phyloP scores from a whole-genome alignment of 306 rosid genomes.

The Citrullus colocynthis region DNA sequence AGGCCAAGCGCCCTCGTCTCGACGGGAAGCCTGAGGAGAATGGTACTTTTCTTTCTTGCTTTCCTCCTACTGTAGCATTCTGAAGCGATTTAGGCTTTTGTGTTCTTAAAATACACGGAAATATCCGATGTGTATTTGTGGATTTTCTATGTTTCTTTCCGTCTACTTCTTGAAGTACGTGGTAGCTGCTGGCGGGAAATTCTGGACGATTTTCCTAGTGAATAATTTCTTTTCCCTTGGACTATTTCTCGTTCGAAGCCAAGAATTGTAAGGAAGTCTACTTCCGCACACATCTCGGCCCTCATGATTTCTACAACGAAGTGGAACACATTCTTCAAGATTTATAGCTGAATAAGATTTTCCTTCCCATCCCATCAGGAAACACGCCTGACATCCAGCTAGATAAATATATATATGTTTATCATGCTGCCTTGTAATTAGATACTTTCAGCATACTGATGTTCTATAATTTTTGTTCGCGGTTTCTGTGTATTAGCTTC shows the following conservation, averaged over 20 bases:
- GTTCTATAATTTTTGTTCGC: background rate
- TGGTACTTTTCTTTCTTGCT: constrained; percentile 25
- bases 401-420: background rate
- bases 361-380: background rate
- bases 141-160: background rate
- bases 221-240: background rate
- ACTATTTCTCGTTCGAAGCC: background rate
- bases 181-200: background rate
- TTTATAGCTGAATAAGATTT: background rate
- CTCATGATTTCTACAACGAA: background rate
- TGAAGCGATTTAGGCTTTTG: background rate
- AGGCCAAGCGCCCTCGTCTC: constrained; percentile 61
- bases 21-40: constrained; percentile 33
- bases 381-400: background rate
- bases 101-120: background rate
- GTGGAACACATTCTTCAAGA: background rate
- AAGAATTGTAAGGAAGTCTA: background rate
- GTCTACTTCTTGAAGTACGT: background rate
- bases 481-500: background rate
- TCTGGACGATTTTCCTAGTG: background rate
- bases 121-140: background rate
- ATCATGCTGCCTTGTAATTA: background rate
- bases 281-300: background rate
- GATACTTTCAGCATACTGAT: background rate
- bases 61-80: background rate